These are phyloP conservation scores for Paxillus involutus DNA, from an alignment of 768 basidiomycete species.

Conservation along the genomic window DNA sequence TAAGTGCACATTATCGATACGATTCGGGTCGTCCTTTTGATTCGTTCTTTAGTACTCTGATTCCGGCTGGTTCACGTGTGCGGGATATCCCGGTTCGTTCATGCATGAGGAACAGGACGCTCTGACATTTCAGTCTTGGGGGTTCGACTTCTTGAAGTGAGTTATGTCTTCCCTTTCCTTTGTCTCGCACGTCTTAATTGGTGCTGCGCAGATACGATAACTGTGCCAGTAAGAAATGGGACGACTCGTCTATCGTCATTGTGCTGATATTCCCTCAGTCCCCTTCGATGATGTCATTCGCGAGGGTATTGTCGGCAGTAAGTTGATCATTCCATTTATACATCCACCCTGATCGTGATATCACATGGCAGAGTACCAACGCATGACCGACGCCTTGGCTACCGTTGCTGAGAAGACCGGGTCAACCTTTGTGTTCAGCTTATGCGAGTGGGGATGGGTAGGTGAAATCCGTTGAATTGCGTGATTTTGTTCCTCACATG, in stretches of 20 bases:
- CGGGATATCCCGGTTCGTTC: conserved; percentile 60
- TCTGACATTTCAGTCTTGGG: conserved; percentile 58
- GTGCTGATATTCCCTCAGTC: conserved; percentile 32
- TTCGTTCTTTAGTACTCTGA: conserved; percentile 51
- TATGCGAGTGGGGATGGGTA: conserved; percentile 71
- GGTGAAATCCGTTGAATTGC: conserved; percentile 16
- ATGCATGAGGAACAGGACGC: conserved; percentile 61
- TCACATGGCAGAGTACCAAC: conserved; percentile 46
- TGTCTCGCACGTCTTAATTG: background rate
- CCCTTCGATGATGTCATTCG: conserved; percentile 55
- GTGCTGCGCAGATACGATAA: conserved; percentile 50
- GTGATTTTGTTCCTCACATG: background rate
- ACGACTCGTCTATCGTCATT: background rate
- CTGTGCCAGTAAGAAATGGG: conserved; percentile 44
- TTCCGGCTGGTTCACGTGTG: conserved; percentile 68
- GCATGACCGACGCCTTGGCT: conserved; percentile 59
- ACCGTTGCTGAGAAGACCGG: conserved; percentile 44
- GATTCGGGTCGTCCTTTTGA: background rate
- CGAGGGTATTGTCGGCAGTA: conserved; percentile 54
- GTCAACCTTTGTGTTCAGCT: conserved; percentile 56
- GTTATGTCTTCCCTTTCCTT: conserved; percentile 13
- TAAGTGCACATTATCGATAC: conserved; percentile 27
- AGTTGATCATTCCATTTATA: conserved; percentile 16
- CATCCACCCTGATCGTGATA: background rate
- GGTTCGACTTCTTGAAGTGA: conserved; percentile 64